Evolutionary conservation across 129 eudicot genomes (phyloP), one percentile per base, ranked within the genome.

Genomic region (Escallonia rubra): DNA sequence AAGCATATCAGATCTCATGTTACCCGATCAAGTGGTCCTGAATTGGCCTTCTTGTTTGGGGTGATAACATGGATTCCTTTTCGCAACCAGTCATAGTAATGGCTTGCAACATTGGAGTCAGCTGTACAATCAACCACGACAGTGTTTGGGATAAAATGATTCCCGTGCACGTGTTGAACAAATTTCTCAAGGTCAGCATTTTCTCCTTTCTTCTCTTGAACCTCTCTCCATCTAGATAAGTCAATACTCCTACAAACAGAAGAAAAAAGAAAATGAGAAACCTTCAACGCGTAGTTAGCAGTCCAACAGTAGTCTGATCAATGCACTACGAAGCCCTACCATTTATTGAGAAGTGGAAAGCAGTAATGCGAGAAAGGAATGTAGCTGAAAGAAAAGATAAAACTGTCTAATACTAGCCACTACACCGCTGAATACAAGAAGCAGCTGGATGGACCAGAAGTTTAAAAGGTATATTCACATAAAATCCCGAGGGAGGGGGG

Each of bases 1-100:
- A 23, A 23, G 34, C 34, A 23, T 23, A 23, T 23, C 34, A 23
- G 34, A 23, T 23, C 34, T 23, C 34, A 38, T 45, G 50, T 57
- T 71, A 89, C 98, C 96, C 81, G 96, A 52, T 93, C 99, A 70
- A 93, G 99, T 70, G 99, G 96, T 74, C 96, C 99, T 41, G 99
- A 93, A 82, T 89, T 93, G 57, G 99, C 99, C 86, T 89, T 93
- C 79, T 93, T 93, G 63, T 93, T 93, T 46, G 99, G 99, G 73
- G 99, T 93, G 58, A 93, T 78, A 8, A 93, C 91, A 68, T 93
- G 99, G 64, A 93, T 93, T 69, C 99, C 99, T 65, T 78, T 76
- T 44, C 86, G 89, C 81, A 93, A 76, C 99, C 99, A 93, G 61
- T 89, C 95, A 75, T 80, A 79, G 76, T 93, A 93, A 76, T 86